Base-by-base conservation (phyloP, 1,284 basidiomycete genomes). In the Cutaneotrichosporon sp. region DNA sequence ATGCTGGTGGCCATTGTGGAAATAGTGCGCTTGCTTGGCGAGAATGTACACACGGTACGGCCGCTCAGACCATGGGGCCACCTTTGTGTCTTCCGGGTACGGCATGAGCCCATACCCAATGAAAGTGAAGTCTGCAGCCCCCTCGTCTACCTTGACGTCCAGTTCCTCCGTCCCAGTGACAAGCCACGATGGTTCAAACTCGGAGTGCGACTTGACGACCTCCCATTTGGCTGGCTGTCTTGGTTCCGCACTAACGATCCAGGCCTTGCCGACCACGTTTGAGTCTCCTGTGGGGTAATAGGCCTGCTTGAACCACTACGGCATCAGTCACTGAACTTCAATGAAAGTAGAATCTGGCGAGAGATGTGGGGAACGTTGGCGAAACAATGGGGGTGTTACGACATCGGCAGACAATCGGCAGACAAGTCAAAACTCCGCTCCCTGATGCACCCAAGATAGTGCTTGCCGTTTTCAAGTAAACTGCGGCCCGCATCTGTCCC, bases 21-120 rank as follows among this genome's bases (percentile, higher is more conserved):
- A 63, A 51, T 60, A 63, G 41, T 52, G 41, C n/a, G 53, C 37
- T 40, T 52, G 55, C 49, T 65, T 65, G 18, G 52, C 63, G 7
- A 65, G 49, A 23, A 65, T 42, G 49, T 59, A 65, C 10, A 61
- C 55, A 15, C 55, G 59, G 42, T 57, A 20, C 10, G 59, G 59
- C 2, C 63, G 52, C 20, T 55, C 9, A 1, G n/a, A 17, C 35
- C 39, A 53, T 2, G 57, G 57, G 3, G 53, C 41, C 5, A 47
- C 26, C 0, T 7, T 9, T 18, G 38, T 49, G 23, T 54, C 33
- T 26, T 30, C 17, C 1, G 38, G 37, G 9, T 21, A 26, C 0
- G 46, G 42, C 15, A 58, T 47, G 21, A 65, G 44, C 14, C 43
- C 45, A 40, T 61, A 62, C 12, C 49, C 49, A 8, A 50, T 21